Base-by-base conservation (phyloP, 2,329 filamentous ascomycete species). In the Aspergillus sp. region DNA sequence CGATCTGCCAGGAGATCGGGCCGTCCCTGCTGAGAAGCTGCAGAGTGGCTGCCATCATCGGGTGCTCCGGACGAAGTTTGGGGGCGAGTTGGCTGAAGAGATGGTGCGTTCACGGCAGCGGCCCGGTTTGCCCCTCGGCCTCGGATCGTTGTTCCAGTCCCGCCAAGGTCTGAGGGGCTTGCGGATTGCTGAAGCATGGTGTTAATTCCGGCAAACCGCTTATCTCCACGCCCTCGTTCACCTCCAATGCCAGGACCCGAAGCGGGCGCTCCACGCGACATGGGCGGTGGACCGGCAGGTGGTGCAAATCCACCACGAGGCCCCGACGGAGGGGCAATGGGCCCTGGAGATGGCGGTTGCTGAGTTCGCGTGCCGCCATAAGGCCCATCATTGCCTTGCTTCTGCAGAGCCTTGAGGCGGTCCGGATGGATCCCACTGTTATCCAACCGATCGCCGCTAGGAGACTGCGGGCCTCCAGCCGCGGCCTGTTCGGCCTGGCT, bases 351-450 rank as follows among this genome's bases (percentile, higher is more conserved):
- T 33, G 53, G 45, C 41, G 53, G 52, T 44, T 49, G 64, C 28
- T 55, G 59, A 39, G 55, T 50, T 45, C 52, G 58, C 43, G 44
- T 48, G 43, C 46, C 54, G n/a, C 43, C 52, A 43, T 54, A 53
- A n/a, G 40, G 35, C 33, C 55, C 50, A 28, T 56, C 55, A 2
- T 53, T 51, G 19, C 57, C 53, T 49, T 64, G 64, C 42, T 62
- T 58, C 48, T 68, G 66, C 32, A 73, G 65, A 34, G 70, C 68
- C 36, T 69, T 72, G 41, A 78, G 60, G 34, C 77, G 71, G 55
- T 78, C 77, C 7, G 77, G 77, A 56, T 80, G 77, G 41, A 80
- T 71, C 30, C 75, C 74, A 26, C 66, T 61, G 10, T 66, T 60
- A 33, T 73, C 69, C 38, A 61, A 52, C 30, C 53, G 57, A 7